Percentiles rank a stretch among this genome's conserved stretches.
Evolutionary conservation across 2,329 filamentous ascomycete genomes (phyloP).

Genomic region (Nothophaeocryptopus gaeumannii): DNA sequence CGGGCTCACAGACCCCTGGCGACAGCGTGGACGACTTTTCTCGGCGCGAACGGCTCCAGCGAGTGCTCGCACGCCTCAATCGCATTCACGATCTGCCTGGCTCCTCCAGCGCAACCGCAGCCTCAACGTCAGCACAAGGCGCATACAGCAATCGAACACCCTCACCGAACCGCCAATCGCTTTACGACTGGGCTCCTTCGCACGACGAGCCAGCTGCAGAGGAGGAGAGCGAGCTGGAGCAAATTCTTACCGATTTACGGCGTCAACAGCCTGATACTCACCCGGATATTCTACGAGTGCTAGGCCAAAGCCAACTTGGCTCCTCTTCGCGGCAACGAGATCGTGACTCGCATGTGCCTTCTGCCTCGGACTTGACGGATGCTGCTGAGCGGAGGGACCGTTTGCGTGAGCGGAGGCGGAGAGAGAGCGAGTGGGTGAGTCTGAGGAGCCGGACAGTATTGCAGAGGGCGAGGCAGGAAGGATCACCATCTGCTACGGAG

Average conservation of each 20-base stretch:
- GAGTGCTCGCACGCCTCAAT: slow-evolving; percentile 46
- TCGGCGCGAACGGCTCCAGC: slow-evolving; percentile 41
- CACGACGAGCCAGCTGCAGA: slow-evolving; percentile 38
- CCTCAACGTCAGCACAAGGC: not conserved
- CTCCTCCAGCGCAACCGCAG: slow-evolving; percentile 14
- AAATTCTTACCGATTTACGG: slow-evolving; percentile 41
- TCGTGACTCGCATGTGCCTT: slow-evolving; percentile 25
- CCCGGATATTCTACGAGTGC: slow-evolving; percentile 39
- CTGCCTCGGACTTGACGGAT: slow-evolving; percentile 27
- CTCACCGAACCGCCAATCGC: slow-evolving; percentile 49
- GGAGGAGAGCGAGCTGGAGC: slow-evolving; percentile 40
- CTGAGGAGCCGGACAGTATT: slow-evolving; percentile 33
- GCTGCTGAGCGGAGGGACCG: slow-evolving; percentile 27
- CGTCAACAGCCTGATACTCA: slow-evolving; percentile 39
- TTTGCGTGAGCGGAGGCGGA: slow-evolving; percentile 28
- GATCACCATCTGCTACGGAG: slow-evolving; percentile 34
- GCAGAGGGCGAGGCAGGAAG: slow-evolving; percentile 33
- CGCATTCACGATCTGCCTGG: slow-evolving; percentile 42
- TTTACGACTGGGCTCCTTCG: slow-evolving; percentile 60
- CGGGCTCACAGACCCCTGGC: slow-evolving; percentile 9
- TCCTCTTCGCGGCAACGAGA: slow-evolving; percentile 33
- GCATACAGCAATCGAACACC: slow-evolving; percentile 55
- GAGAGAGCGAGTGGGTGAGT: slow-evolving; percentile 32
- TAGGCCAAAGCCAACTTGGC: slow-evolving; percentile 36
- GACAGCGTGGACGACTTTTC: slow-evolving; percentile 38